These are phyloP conservation scores for Scytalidium lignicola DNA, from an alignment of 2,329 filamentous ascomycete species.

Conservation along the genomic window DNA sequence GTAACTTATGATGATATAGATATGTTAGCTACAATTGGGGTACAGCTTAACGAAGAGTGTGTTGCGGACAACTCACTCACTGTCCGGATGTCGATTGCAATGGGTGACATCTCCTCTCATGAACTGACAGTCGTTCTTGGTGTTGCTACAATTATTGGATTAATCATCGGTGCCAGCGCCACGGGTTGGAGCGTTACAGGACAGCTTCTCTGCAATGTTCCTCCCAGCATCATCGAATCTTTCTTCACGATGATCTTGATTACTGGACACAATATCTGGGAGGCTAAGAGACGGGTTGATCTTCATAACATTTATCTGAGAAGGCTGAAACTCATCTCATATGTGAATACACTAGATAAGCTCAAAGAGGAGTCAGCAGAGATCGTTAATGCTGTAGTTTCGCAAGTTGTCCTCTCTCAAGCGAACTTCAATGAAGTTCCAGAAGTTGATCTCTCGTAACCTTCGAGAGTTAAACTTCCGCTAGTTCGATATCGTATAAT, in stretches of 20 bases:
- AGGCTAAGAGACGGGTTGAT: slow-evolving; percentile 17
- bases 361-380: too few relatives aligned
- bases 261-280: slow-evolving; percentile 27
- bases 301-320: slow-evolving; percentile 17
- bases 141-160: slow-evolving; percentile 23
- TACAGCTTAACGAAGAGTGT: slow-evolving; percentile 6
- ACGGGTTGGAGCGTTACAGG: slow-evolving; percentile 29
- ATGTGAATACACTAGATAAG: slow-evolving; percentile 4
- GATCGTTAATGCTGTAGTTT: too few relatives aligned
- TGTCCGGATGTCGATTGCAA: slow-evolving; percentile 16
- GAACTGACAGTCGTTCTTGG: slow-evolving; percentile 24
- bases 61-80: slow-evolving; percentile 12
- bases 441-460: too few relatives aligned
- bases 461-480: too few relatives aligned
- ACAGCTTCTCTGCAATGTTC: slow-evolving; percentile 31
- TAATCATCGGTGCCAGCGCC: slow-evolving; percentile 24
- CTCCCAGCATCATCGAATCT: slow-evolving; percentile 30
- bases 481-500: too few relatives aligned
- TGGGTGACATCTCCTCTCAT: slow-evolving; percentile 24
- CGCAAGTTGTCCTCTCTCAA: too few relatives aligned
- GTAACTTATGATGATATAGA: slow-evolving; percentile 10
- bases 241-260: slow-evolving; percentile 31
- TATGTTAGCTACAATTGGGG: slow-evolving; percentile 9
- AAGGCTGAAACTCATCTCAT: slow-evolving; percentile 8
- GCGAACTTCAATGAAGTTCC: too few relatives aligned